phyloP scores from a whole-genome alignment of 2,329 filamentous ascomycete genomes.

The Pseudogymnoascus sp. region DNA sequence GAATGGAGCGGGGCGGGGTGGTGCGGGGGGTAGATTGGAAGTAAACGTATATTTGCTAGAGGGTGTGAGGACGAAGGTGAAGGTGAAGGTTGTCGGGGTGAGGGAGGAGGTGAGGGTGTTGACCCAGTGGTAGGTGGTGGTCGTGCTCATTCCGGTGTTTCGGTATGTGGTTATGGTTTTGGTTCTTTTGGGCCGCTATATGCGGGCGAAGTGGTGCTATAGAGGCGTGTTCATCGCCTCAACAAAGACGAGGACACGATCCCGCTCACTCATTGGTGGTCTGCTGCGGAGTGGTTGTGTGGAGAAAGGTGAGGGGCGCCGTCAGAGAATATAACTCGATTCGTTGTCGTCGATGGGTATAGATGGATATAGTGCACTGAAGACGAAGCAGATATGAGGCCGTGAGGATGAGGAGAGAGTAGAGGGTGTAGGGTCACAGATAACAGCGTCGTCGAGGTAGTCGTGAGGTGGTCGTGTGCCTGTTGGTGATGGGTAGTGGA shows the following conservation, averaged over 20 bases:
- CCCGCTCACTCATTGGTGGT: conserved; percentile 25
- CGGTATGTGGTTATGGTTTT: neutral
- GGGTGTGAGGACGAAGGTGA: conserved; percentile 32
- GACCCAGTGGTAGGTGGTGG: conserved; percentile 25
- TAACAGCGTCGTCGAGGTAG: neutral
- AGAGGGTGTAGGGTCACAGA: neutral
- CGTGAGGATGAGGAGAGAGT: neutral
- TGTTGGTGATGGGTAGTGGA: conserved; percentile 7
- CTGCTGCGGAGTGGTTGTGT: neutral
- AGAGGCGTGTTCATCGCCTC: conserved; percentile 28
- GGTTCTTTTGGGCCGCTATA: neutral
- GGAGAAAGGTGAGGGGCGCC: neutral
- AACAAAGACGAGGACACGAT: conserved; percentile 26
- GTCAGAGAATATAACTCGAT: neutral
- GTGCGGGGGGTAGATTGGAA: conserved; percentile 21
- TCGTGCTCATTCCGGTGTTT: conserved; percentile 19
- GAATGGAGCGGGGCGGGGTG: conserved; percentile 19
- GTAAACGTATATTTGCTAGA: conserved; percentile 31
- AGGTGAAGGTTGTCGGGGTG: conserved; percentile 20
- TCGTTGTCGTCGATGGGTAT: neutral
- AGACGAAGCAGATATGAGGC: neutral
- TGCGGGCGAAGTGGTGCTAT: conserved; percentile 14
- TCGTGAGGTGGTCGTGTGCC: conserved; percentile 3
- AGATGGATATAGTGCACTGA: neutral
- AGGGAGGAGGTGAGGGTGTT: conserved; percentile 17